phyloP scores from a whole-genome alignment of 2,329 filamentous ascomycete species.

The Apiospora kogelbergensis region DNA sequence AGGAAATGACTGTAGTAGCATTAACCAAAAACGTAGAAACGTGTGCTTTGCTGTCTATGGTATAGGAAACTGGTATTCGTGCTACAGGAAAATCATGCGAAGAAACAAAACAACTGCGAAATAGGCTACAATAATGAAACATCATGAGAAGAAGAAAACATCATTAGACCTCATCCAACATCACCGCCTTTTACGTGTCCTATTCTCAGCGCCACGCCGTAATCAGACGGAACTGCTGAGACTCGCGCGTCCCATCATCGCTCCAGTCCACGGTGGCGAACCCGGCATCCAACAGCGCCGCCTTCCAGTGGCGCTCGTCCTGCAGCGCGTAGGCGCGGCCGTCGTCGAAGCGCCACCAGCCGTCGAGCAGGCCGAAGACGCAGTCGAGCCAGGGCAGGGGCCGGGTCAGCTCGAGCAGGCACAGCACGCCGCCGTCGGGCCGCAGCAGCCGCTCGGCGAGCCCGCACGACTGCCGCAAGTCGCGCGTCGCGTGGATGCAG shows the following conservation, averaged over 20 bases:
- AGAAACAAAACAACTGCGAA: neutral
- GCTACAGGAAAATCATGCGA: too few relatives aligned
- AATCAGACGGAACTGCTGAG: slow-evolving; percentile 1
- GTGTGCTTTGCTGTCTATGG: too few relatives aligned
- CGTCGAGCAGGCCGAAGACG: slow-evolving; percentile 33
- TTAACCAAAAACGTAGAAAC: too few relatives aligned
- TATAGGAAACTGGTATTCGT: too few relatives aligned
- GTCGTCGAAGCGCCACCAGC: slow-evolving; percentile 36
- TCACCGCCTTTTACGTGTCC: too few relatives aligned
- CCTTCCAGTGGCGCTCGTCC: neutral
- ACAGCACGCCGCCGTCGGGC: slow-evolving; percentile 28
- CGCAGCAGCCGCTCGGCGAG: slow-evolving; percentile 29
- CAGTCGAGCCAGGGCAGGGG: slow-evolving; percentile 31
- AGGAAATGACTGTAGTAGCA: too few relatives aligned
- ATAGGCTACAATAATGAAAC: neutral
- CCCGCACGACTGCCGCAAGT: slow-evolving; percentile 22
- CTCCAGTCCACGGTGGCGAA: neutral
- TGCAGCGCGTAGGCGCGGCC: slow-evolving; percentile 14
- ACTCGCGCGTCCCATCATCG: neutral
- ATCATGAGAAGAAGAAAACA: neutral
- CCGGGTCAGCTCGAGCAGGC: slow-evolving; percentile 31
- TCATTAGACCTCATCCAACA: neutral
- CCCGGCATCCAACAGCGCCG: neutral
- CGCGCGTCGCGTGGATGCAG: slow-evolving; percentile 36
- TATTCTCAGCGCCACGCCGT: neutral